A percentile compares a stretch with the other conserved stretches of the same genome.
Conservation (phyloP, 2,329 filamentous ascomycete genomes). For the Diaporthe sp. region DNA sequence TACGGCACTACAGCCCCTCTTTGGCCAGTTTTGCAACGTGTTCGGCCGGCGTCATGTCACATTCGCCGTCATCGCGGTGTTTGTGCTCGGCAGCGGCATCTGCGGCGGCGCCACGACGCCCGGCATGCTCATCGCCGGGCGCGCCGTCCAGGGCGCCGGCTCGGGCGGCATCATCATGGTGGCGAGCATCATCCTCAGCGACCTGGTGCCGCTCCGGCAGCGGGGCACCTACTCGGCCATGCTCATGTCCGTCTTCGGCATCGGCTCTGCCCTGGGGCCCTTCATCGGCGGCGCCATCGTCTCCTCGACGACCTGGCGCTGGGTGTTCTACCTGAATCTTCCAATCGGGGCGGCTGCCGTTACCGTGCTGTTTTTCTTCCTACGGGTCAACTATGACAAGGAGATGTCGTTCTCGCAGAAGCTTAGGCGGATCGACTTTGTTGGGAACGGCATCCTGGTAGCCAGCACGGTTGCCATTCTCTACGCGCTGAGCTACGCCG, state of each 20-base stretch:
- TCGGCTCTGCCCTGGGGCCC: slow-evolving; percentile 44
- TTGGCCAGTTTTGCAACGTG: slow-evolving; percentile 56
- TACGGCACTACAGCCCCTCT: slow-evolving; percentile 60
- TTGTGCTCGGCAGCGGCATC: slow-evolving; percentile 65
- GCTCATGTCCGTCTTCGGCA: slow-evolving; percentile 42
- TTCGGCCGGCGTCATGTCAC: neutral
- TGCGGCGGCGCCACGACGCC: slow-evolving; percentile 59
- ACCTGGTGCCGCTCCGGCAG: slow-evolving; percentile 42
- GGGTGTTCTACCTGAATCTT: slow-evolving; percentile 44
- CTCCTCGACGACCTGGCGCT: slow-evolving; percentile 44
- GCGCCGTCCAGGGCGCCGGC: slow-evolving; percentile 61
- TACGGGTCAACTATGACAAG: slow-evolving; percentile 53
- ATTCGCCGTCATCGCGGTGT: slow-evolving; percentile 54
- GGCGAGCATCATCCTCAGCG: slow-evolving; percentile 30
- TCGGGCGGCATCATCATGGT: slow-evolving; percentile 50
- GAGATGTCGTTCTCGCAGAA: slow-evolving; percentile 43
- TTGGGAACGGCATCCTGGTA: slow-evolving; percentile 51
- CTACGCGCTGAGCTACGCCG: slow-evolving; percentile 57
- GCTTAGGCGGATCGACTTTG: slow-evolving; percentile 47
- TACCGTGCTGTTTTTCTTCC: slow-evolving; percentile 49
- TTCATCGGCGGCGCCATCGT: slow-evolving; percentile 41
- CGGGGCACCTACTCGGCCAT: slow-evolving; percentile 34
- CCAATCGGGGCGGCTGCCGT: neutral
- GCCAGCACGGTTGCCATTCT: slow-evolving; percentile 51
- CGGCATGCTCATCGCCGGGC: slow-evolving; percentile 61